phyloP scores from a whole-genome alignment of 1,139 yeast genomes.

The Trichomonascaceae sp. region DNA sequence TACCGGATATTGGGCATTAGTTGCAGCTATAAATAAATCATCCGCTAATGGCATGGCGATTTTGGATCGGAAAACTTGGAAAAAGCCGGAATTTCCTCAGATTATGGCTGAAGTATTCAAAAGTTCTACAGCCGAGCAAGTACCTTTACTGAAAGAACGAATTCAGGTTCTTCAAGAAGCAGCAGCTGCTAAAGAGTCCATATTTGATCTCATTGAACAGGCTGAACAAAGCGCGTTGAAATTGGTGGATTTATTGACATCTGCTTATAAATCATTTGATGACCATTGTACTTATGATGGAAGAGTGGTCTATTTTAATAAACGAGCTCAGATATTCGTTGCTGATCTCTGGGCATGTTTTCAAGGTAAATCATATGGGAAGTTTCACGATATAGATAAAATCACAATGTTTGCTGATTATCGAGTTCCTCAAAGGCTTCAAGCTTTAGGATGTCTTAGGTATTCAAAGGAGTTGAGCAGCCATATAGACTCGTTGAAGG shows the following conservation, averaged over 20 bases:
- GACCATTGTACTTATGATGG: constrained; percentile 31
- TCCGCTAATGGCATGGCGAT: constrained; percentile 35
- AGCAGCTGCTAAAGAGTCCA: constrained; percentile 23
- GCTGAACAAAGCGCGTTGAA: constrained; percentile 30
- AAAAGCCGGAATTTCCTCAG: constrained; percentile 23
- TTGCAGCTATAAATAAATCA: constrained; percentile 39
- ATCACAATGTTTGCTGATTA: constrained; percentile 45
- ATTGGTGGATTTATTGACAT: constrained; percentile 28
- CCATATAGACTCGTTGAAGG: constrained; percentile 19
- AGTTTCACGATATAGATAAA: constrained; percentile 34
- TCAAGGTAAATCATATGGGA: constrained; percentile 32
- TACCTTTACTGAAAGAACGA: constrained; percentile 35
- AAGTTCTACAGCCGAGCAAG: constrained; percentile 29
- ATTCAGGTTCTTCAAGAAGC: constrained; percentile 34
- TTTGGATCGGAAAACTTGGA: constrained; percentile 35
- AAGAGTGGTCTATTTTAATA: constrained; percentile 29
- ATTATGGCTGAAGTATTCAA: constrained; percentile 28
- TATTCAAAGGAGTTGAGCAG: constrained; percentile 29
- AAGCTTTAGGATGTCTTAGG: constrained; percentile 32
- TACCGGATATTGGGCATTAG: constrained; percentile 42
- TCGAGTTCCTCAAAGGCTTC: constrained; percentile 40
- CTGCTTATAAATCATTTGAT: constrained; percentile 31
- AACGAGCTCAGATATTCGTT: constrained; percentile 40
- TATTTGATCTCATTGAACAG: constrained; percentile 24
- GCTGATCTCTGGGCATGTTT: constrained; percentile 43